Evolutionary conservation across 2,329 filamentous ascomycete genomes (phyloP).

Genomic region (Cadophora sp.): DNA sequence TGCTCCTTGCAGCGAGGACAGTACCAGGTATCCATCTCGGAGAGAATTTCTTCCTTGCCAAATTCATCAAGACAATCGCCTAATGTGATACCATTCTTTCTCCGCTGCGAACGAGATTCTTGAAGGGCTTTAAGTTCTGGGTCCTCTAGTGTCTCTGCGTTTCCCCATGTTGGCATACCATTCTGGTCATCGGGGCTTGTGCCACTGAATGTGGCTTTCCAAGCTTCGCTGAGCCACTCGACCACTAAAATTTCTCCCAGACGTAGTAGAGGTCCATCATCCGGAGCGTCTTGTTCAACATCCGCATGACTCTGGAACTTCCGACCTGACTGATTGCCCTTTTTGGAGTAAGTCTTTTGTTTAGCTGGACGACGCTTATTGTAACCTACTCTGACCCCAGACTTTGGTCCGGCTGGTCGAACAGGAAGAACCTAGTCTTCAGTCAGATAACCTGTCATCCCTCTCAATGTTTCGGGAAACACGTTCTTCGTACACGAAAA

Average conservation of each 20-base stretch:
- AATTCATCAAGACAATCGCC: constrained; percentile 95
- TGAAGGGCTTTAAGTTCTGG: constrained; percentile 69
- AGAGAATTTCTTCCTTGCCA: constrained; percentile 90
- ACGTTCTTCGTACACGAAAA: neutral
- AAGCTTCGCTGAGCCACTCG: constrained; percentile 79
- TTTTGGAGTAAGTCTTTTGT: constrained; percentile 49
- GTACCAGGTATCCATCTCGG: constrained; percentile 97
- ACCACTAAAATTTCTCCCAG: constrained; percentile 86
- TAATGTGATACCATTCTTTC: constrained; percentile 79
- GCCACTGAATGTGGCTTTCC: constrained; percentile 71
- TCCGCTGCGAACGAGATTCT: constrained; percentile 67
- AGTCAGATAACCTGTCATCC: constrained; percentile 34
- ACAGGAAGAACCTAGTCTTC: constrained; percentile 44
- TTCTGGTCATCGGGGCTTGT: constrained; percentile 46
- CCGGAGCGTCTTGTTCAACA: constrained; percentile 37
- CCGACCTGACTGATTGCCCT: constrained; percentile 43
- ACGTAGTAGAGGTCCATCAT: constrained; percentile 72
- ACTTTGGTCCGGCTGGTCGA: constrained; percentile 38
- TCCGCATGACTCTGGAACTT: neutral
- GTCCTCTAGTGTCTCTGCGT: constrained; percentile 58
- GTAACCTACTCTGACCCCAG: constrained; percentile 43
- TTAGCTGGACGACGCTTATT: constrained; percentile 40
- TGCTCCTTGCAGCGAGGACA: constrained; percentile 96
- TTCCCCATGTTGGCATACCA: constrained; percentile 52
- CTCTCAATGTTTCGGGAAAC: neutral